phyloP scores from a whole-genome alignment of 345 rosid species.

The Eucalyptus pauciflora region DNA sequence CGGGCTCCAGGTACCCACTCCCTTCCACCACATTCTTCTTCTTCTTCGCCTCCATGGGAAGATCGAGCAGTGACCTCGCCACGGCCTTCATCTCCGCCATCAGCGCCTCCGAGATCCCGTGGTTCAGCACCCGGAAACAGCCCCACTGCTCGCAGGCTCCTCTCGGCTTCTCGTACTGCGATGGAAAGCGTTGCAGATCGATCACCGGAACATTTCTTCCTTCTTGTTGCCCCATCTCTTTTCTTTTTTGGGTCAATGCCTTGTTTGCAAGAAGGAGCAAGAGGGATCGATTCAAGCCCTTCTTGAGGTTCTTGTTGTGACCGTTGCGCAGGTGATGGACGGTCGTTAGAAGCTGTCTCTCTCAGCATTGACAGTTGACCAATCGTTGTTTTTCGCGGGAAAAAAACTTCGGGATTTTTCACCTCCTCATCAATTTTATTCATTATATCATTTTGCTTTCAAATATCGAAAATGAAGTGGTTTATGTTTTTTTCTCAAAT shows the following conservation, averaged over 20 bases:
- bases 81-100: slow-evolving; percentile 59
- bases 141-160: slow-evolving; percentile 66
- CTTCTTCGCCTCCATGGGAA: no score
- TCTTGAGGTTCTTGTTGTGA: neutral
- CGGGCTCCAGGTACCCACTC: slow-evolving; percentile 57
- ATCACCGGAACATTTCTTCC: neutral
- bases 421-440: neutral
- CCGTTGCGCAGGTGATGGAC: neutral
- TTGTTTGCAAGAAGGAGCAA: no score
- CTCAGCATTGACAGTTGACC: neutral
- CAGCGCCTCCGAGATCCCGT: slow-evolving; percentile 25
- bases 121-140: slow-evolving; percentile 63
- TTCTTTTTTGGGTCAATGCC: neutral
- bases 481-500: neutral
- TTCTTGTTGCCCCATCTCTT: neutral
- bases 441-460: neutral
- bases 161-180: slow-evolving; percentile 18
- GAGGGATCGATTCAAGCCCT: no score
- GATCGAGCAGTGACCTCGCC: slow-evolving; percentile 21
- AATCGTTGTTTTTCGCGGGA: neutral
- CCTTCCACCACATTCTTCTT: slow-evolving; percentile 26
- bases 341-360: neutral
- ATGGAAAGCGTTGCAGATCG: slow-evolving; percentile 34
- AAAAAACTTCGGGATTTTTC: neutral
- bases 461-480: neutral